Conservation (phyloP, 768 basidiomycete species). For the Tulasnella sp. region DNA sequence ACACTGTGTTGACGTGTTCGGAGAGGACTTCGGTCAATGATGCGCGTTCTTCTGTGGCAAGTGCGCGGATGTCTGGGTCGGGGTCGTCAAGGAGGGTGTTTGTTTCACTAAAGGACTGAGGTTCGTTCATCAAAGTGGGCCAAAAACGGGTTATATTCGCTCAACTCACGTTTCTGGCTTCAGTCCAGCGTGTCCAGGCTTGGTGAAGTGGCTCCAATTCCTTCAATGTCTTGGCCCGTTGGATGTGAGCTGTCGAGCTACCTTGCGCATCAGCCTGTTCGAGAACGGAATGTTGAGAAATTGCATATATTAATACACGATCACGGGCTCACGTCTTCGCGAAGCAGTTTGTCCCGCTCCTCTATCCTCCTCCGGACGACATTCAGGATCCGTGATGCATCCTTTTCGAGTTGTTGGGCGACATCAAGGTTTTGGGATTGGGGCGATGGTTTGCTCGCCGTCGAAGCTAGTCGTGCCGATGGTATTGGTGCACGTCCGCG, state of each 20-base stretch:
- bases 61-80: slow-evolving; percentile 67
- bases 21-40: slow-evolving; percentile 43
- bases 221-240: slow-evolving; percentile 57
- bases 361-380: slow-evolving; percentile 54
- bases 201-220: slow-evolving; percentile 63
- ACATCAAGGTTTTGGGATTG: slow-evolving; percentile 6
- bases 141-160: not conserved
- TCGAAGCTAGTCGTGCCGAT: not conserved
- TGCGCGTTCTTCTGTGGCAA: slow-evolving; percentile 65
- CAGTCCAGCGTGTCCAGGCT: slow-evolving; percentile 64
- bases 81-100: slow-evolving; percentile 61
- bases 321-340: slow-evolving; percentile 43
- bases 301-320: not conserved
- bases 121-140: not conserved
- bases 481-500: not conserved
- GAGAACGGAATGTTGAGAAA: not conserved
- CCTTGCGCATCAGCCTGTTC: slow-evolving; percentile 29
- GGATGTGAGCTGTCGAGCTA: slow-evolving; percentile 55
- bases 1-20: slow-evolving; percentile 41
- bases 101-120: slow-evolving; percentile 66
- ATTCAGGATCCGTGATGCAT: slow-evolving; percentile 52
- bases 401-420: slow-evolving; percentile 39
- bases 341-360: slow-evolving; percentile 46
- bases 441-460: not conserved
- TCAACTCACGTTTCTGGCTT: slow-evolving; percentile 53